phyloP scores from a whole-genome alignment of 176 grass and related monocot genomes.

The Cenchrus purpureus region DNA sequence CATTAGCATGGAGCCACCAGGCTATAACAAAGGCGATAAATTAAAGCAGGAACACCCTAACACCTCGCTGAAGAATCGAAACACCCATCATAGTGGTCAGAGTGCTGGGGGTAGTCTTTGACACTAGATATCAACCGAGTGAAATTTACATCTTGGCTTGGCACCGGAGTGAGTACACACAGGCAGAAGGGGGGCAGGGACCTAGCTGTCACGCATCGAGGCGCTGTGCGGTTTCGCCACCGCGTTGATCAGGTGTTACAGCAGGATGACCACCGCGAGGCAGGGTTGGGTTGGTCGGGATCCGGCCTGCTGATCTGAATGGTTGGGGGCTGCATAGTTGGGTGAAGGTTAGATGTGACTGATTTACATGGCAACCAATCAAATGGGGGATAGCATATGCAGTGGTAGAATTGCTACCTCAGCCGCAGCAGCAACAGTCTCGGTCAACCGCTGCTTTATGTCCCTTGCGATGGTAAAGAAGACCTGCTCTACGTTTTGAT shows the following conservation, averaged over 20 bases:
- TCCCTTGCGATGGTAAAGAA: conserved; percentile 93
- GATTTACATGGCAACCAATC: not conserved
- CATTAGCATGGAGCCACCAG: conserved; percentile 30
- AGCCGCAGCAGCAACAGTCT: conserved; percentile 55
- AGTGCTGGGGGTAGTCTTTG: conserved; percentile 13
- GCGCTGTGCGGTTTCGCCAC: conserved; percentile 3
- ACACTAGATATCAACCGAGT: conserved; percentile 38
- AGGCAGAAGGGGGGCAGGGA: not conserved
- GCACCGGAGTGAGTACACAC: conserved; percentile 19
- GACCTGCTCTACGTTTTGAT: conserved; percentile 83
- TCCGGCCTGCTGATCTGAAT: conserved; percentile 77
- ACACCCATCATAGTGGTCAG: conserved; percentile 21
- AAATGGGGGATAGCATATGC: not conserved
- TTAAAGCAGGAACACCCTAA: conserved; percentile 13
- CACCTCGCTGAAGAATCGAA: conserved; percentile 26
- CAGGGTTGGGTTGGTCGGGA: conserved; percentile 31
- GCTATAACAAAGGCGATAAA: conserved; percentile 17
- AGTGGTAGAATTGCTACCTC: conserved; percentile 57
- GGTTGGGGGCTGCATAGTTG: conserved; percentile 53
- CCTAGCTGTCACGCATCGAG: conserved; percentile 30
- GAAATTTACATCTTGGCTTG: conserved; percentile 54
- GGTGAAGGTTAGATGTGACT: conserved; percentile 29
- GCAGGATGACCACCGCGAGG: conserved; percentile 63
- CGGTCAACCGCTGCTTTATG: conserved; percentile 80
- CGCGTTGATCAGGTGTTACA: conserved; percentile 61